Evolutionary conservation across 2,329 filamentous ascomycete species (phyloP).

Genomic region (Metarhizium robertsii): DNA sequence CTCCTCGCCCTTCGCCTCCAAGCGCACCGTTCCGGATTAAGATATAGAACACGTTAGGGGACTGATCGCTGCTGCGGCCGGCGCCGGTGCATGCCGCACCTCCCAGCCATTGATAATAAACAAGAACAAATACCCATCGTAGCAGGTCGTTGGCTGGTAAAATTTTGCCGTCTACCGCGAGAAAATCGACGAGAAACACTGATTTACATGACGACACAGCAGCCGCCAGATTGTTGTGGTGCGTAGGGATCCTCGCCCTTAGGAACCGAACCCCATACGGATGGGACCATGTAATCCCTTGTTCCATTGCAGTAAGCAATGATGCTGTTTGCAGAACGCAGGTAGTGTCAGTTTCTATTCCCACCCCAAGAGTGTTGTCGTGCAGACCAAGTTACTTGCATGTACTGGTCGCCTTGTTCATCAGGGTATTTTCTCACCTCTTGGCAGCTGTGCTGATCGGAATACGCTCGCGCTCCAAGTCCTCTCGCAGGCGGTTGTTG

Average conservation of each 20-base stretch:
- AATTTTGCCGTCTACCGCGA: conserved; percentile 3
- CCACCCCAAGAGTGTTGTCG: neutral
- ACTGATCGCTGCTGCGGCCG: conserved; percentile 1
- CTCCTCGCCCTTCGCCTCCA: neutral
- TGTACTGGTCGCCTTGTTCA: neutral
- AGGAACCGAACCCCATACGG: conserved; percentile 89
- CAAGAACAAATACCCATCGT: conserved; percentile 5
- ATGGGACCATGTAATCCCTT: conserved; percentile 97
- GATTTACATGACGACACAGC: conserved; percentile 86
- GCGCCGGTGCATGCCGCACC: neutral
- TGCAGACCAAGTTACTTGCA: neutral
- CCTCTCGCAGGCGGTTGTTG: conserved; percentile 91
- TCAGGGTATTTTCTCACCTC: conserved; percentile 46
- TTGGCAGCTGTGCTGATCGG: conserved; percentile 89
- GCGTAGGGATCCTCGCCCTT: conserved; percentile 98
- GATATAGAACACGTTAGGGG: conserved; percentile 4
- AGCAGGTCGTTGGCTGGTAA: conserved; percentile 3
- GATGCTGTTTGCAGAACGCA: conserved; percentile 49
- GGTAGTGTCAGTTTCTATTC: neutral
- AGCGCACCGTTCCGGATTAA: conserved; percentile 1
- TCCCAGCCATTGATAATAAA: conserved; percentile 2
- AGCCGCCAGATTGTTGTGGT: conserved; percentile 84
- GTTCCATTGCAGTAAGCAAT: conserved; percentile 98
- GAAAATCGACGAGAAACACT: conserved; percentile 1
- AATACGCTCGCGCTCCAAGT: conserved; percentile 89